A percentile compares a stretch with the other conserved stretches of the same genome.
phyloP scores from a whole-genome alignment of 345 rosid species.

The Boechera retrofracta region DNA sequence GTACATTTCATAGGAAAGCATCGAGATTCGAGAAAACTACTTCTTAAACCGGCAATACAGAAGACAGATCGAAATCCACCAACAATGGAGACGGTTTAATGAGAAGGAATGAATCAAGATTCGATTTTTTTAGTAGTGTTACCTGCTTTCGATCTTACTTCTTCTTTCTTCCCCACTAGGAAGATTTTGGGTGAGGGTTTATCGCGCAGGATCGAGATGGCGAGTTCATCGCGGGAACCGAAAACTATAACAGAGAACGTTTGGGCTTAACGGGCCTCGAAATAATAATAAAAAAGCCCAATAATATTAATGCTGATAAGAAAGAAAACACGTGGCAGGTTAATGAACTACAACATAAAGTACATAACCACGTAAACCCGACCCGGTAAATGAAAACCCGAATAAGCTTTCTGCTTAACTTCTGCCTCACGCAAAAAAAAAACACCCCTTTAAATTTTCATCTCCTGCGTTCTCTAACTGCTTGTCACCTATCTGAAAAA shows the following conservation, averaged over 20 bases:
- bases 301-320: neutral
- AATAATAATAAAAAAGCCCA: neutral
- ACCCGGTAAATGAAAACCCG: neutral
- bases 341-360: too few species aligned
- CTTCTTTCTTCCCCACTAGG: neutral
- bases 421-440: neutral
- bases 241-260: neutral
- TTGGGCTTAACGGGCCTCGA: neutral
- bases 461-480: slow-evolving; percentile 5
- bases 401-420: slow-evolving; percentile 27
- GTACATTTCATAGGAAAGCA: too few species aligned
- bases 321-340: neutral
- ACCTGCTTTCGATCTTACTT: slow-evolving; percentile 3
- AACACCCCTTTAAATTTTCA: neutral
- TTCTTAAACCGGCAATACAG: too few species aligned
- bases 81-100: too few species aligned
- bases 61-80: too few species aligned
- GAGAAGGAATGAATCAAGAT: too few species aligned
- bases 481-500: neutral
- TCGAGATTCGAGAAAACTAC: too few species aligned
- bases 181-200: neutral
- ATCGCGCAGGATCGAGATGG: neutral
- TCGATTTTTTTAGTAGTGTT: too few species aligned
- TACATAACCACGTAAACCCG: too few species aligned
- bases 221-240: neutral